These are phyloP conservation scores for Thalassiosira hispida DNA, from an alignment of 352 stramenopile genomes.

Conservation along the genomic window DNA sequence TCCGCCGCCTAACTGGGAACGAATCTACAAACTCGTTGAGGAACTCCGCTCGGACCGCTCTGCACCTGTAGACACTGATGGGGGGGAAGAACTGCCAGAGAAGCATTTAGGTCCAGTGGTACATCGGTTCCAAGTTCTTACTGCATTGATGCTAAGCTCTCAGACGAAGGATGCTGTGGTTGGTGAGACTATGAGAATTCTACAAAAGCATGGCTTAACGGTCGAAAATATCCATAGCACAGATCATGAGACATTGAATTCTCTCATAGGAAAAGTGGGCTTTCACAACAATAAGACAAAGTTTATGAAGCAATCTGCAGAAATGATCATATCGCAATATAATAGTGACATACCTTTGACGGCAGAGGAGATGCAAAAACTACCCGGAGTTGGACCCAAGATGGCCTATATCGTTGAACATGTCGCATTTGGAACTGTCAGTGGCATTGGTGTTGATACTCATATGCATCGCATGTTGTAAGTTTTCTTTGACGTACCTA, in stretches of 20 bases:
- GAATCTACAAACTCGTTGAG: conserved; percentile 78
- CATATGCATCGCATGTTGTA: conserved; percentile 95
- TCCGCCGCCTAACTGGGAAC: conserved; percentile 67
- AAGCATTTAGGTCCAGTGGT: conserved; percentile 51
- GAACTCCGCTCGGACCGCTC: conserved; percentile 82
- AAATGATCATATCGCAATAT: conserved; percentile 82
- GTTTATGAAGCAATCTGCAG: conserved; percentile 90
- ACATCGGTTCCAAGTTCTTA: conserved; percentile 92
- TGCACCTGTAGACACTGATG: conserved; percentile 85
- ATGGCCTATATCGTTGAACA: conserved; percentile 96
- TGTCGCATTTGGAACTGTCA: conserved; percentile 88
- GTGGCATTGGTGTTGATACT: conserved; percentile 95
- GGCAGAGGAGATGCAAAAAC: conserved; percentile 88
- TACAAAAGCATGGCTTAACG: conserved; percentile 86
- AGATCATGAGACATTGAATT: conserved; percentile 87
- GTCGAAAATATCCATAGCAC: conserved; percentile 89
- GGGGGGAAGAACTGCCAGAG: conserved; percentile 76
- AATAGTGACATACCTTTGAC: conserved; percentile 90
- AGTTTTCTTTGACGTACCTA: not conserved
- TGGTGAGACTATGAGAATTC: conserved; percentile 72
- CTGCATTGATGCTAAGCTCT: conserved; percentile 95
- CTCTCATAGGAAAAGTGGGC: conserved; percentile 90
- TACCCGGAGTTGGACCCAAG: conserved; percentile 95
- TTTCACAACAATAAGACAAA: conserved; percentile 97
- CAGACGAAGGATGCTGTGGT: conserved; percentile 96